Percentiles rank a stretch among this genome's conserved stretches.
phyloP scores from a whole-genome alignment of 2,329 filamentous ascomycete genomes.

The Beauveria medogensis region DNA sequence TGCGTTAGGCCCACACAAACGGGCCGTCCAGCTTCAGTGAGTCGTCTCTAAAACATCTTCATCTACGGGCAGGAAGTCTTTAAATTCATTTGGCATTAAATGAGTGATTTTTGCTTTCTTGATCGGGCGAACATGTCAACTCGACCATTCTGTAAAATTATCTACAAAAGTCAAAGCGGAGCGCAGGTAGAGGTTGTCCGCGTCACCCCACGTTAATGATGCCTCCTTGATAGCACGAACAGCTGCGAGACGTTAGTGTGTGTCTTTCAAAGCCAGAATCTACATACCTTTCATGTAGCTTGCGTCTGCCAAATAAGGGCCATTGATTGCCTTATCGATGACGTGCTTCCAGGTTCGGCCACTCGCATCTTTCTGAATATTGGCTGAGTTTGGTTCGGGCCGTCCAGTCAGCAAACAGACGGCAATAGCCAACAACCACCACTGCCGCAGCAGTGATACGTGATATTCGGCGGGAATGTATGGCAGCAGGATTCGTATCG shows the following conservation, averaged over 20 bases:
- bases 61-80: neutral
- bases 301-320: conserved; percentile 60
- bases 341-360: conserved; percentile 71
- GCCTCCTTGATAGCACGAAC: conserved; percentile 69
- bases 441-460: conserved; percentile 66
- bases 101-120: neutral
- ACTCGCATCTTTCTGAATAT: conserved; percentile 51
- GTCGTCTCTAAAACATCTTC: neutral
- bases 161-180: conserved; percentile 66
- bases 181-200: conserved; percentile 55
- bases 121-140: conserved; percentile 15
- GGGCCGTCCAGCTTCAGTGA: neutral
- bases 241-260: conserved; percentile 32
- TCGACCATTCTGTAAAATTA: conserved; percentile 62
- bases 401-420: conserved; percentile 71
- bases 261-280: neutral
- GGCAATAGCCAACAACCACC: conserved; percentile 77
- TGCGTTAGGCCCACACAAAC: conserved; percentile 1
- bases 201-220: conserved; percentile 65
- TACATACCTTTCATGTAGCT: conserved; percentile 74
- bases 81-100: neutral
- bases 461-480: conserved; percentile 67
- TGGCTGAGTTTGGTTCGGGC: conserved; percentile 61
- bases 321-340: conserved; percentile 60
- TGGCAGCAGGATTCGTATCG: conserved; percentile 77